Base-by-base conservation (phyloP, 2,329 filamentous ascomycete genomes). In the Zarea fungicola region DNA sequence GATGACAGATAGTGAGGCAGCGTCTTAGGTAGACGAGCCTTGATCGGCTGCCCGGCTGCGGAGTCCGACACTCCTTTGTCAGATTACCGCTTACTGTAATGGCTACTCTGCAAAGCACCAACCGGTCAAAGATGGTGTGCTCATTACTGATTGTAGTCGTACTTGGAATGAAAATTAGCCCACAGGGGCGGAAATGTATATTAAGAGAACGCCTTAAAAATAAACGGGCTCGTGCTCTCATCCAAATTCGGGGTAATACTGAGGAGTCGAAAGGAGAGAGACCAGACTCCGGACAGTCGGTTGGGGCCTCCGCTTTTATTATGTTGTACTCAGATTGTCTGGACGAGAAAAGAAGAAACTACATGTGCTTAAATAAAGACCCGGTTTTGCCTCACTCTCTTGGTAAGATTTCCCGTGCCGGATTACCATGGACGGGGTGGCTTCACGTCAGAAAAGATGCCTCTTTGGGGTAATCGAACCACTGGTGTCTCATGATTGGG, bases 41-140 rank as follows among this genome's bases (percentile, higher is more conserved):
- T 47, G 26, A 32, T 40, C 35, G 35, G 35, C 28, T 26, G 32
- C 36, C n/a, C 35, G 43, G 23, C 22, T 37, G 35, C 26, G 44
- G 21, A 23, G 43, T 21, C 34, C n/a, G 21, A 19, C 14, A 13
- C 23, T 31, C 21, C 43, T 29, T n/a, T 6, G 44, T 47, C 44
- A 47, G 44, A 47, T 40, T 40, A 39, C 44, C 40, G 44, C 44
- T 47, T 47, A 47, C 44, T 47, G 32, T 40, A 9, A n/a, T 36
- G 19, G 11, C 5, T 9, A 42, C 5, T 10, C 4, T 14, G 18
- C 23, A 29, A 5, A 7, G 23, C 22, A 28, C 34, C 14, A 36
- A 10, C 9, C 16, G 13, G 7, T 19, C n/a, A 6, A 16, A 26
- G 37, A 28, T 28, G 14, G 37, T 28, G 23, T 28, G 22, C 11